phyloP scores from a whole-genome alignment of 495 filamentous ascomycete species.

The Tetracladium setigerum region DNA sequence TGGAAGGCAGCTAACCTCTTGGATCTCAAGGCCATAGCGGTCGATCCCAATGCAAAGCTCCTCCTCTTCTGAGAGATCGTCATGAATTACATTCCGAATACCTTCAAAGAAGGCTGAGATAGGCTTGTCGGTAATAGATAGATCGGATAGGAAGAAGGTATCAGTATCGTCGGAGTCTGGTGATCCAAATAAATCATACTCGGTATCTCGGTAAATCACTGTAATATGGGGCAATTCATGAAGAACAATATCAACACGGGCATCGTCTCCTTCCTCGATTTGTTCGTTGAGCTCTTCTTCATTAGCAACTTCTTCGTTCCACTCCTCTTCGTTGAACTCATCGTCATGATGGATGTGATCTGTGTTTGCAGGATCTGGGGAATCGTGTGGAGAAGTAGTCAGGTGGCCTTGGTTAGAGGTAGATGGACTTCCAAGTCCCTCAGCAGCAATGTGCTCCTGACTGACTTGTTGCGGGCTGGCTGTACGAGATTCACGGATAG shows the following conservation, averaged over 20 bases:
- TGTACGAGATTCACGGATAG: too few species aligned
- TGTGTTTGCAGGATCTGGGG: too few species aligned
- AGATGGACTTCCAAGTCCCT: too few species aligned
- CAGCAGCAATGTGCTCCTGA: too few species aligned
- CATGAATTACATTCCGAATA: conserved; percentile 57
- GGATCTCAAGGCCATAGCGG: conserved; percentile 59
- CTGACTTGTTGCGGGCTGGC: too few species aligned
- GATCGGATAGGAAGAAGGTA: conserved; percentile 67
- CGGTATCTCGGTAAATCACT: conserved; percentile 57
- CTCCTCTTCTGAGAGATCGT: conserved; percentile 58
- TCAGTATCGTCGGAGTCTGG: conserved; percentile 56
- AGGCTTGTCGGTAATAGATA: conserved; percentile 46
- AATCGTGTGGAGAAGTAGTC: too few species aligned
- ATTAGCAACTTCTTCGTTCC: conserved; percentile 3
- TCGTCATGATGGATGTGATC: background rate
- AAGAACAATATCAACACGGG: conserved; percentile 19
- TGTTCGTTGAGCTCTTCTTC: conserved; percentile 19
- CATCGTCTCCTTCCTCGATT: conserved; percentile 22
- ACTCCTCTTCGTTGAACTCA: background rate
- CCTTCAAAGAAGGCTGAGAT: conserved; percentile 55
- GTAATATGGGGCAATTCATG: conserved; percentile 40
- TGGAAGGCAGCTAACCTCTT: conserved; percentile 49
- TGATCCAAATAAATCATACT: conserved; percentile 66
- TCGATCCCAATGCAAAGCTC: conserved; percentile 64
- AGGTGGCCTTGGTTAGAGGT: too few species aligned